A percentile compares a stretch with the other conserved stretches of the same genome.
Conservation (phyloP, 2,329 filamentous ascomycete species). For the Xylariaceae sp. region DNA sequence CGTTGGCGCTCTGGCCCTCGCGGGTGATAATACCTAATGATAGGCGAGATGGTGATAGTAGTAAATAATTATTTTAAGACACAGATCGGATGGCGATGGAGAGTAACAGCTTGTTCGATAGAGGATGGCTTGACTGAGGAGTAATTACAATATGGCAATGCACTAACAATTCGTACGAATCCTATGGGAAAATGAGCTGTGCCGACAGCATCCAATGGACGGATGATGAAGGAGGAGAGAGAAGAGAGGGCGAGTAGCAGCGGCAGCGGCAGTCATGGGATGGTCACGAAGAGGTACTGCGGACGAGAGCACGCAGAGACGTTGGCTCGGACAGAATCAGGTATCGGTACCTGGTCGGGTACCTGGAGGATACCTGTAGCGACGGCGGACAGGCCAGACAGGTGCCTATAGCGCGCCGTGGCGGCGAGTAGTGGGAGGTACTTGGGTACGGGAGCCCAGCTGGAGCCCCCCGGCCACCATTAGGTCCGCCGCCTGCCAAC, state of each 20-base stretch:
- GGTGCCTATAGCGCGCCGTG: neutral
- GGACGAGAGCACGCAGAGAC: neutral
- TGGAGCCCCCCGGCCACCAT: neutral
- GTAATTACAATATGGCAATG: neutral
- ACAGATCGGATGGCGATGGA: neutral
- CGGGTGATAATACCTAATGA: neutral
- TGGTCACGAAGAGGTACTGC: neutral
- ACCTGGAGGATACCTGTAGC: neutral
- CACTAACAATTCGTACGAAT: neutral
- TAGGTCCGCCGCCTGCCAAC: neutral
- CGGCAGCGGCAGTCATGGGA: neutral
- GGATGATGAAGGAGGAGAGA: neutral
- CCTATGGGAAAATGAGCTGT: neutral
- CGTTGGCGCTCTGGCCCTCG: neutral
- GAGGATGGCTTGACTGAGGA: neutral
- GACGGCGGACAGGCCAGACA: neutral
- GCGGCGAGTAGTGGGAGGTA: neutral
- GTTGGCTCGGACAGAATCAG: neutral
- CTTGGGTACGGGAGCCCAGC: neutral
- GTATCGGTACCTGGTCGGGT: neutral
- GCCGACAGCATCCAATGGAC: neutral
- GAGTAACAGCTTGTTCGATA: neutral
- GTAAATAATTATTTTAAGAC: slow-evolving; percentile 1
- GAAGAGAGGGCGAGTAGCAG: neutral
- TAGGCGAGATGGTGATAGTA: neutral